These are phyloP conservation scores for Cordyceps tenuipes DNA, from an alignment of 2,329 filamentous ascomycete genomes.

Conservation along the genomic window DNA sequence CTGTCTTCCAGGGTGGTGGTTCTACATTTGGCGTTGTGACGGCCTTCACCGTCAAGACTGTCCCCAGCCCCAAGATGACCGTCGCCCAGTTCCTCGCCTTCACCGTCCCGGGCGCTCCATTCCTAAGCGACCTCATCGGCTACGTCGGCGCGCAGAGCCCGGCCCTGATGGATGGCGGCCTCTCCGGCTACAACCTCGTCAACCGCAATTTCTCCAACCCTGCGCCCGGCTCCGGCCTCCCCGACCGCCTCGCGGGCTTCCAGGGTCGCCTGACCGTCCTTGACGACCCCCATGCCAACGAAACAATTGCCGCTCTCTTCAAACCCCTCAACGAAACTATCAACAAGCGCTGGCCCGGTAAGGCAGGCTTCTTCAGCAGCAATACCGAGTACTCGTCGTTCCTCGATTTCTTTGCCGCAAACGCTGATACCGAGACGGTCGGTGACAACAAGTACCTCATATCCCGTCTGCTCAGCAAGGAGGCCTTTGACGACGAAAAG, in stretches of 20 bases:
- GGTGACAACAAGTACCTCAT: slow-evolving; percentile 30
- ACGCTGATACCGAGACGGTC: slow-evolving; percentile 27
- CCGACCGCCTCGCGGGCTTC: slow-evolving; percentile 27
- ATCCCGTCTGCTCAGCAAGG: slow-evolving; percentile 35
- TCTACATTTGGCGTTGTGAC: slow-evolving; percentile 53
- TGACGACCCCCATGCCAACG: slow-evolving; percentile 24
- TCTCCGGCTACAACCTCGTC: slow-evolving; percentile 43
- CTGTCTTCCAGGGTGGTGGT: slow-evolving; percentile 41
- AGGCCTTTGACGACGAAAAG: slow-evolving; percentile 27
- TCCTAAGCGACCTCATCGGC: slow-evolving; percentile 38
- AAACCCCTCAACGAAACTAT: slow-evolving; percentile 30
- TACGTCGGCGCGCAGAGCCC: slow-evolving; percentile 30
- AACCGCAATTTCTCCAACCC: slow-evolving; percentile 25
- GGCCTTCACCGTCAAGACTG: slow-evolving; percentile 46
- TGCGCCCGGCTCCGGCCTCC: slow-evolving; percentile 26
- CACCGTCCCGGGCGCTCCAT: slow-evolving; percentile 22
- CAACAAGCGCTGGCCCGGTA: slow-evolving; percentile 27
- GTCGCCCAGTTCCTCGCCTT: slow-evolving; percentile 18
- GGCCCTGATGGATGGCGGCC: slow-evolving; percentile 33
- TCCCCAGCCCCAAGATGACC: slow-evolving; percentile 32
- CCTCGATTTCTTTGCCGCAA: slow-evolving; percentile 28
- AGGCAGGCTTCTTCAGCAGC: slow-evolving; percentile 15
- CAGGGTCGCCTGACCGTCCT: slow-evolving; percentile 27
- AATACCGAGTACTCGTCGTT: slow-evolving; percentile 25
- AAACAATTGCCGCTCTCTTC: slow-evolving; percentile 19